Conservation (phyloP, 1,284 basidiomycete genomes). For the Trametes pubescens region DNA sequence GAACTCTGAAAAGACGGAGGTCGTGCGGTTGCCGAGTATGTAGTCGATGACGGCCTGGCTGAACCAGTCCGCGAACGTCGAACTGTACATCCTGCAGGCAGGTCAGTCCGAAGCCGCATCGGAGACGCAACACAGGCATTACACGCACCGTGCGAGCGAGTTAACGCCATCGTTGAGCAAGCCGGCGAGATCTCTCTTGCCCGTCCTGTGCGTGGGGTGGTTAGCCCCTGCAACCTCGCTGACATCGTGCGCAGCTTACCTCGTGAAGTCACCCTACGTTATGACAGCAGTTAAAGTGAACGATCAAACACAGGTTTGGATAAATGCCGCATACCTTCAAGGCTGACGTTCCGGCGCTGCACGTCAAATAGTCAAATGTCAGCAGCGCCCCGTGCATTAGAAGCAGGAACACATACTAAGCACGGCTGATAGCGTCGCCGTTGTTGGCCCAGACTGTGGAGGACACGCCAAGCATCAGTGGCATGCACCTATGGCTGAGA, state of each 20-base stretch:
- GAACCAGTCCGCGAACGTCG: constrained; percentile 95
- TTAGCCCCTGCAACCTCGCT: constrained; percentile 14
- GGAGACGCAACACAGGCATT: neutral
- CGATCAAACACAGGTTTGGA: constrained; percentile 1
- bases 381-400: constrained; percentile 7
- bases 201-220: constrained; percentile 65
- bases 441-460: constrained; percentile 97
- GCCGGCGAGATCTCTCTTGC: constrained; percentile 91
- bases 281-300: constrained; percentile 18
- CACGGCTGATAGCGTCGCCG: constrained; percentile 86
- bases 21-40: constrained; percentile 86
- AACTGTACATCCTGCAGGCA: constrained; percentile 74
- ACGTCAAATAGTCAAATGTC: constrained; percentile 23
- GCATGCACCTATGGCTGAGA: constrained; percentile 66
- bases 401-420: constrained; percentile 69
- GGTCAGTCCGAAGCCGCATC: constrained; percentile 7
- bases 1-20: constrained; percentile 92
- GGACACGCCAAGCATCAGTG: constrained; percentile 82
- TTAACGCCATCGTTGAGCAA: constrained; percentile 95
- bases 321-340: constrained; percentile 69
- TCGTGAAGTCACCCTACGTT: constrained; percentile 88
- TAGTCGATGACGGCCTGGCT: constrained; percentile 95
- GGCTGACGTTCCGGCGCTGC: constrained; percentile 87
- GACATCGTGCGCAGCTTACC: constrained; percentile 49
- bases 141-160: constrained; percentile 75